Evolutionary conservation across 164 flowering plant species (phyloP).

Genomic region (Nymphaea colorata): DNA sequence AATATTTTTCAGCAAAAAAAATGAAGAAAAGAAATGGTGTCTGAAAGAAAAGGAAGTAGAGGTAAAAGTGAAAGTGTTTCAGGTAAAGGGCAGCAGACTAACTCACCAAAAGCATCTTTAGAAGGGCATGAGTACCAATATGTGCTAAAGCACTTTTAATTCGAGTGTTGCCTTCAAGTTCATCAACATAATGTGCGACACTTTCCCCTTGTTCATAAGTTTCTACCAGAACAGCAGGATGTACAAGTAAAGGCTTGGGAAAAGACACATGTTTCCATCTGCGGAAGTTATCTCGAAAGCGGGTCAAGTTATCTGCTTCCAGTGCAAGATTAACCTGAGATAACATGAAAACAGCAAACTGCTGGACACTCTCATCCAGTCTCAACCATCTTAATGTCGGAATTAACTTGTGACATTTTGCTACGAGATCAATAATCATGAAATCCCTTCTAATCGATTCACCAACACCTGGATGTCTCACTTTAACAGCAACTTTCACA

Average conservation of each 20-base stretch:
- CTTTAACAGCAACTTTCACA: conserved; percentile 70
- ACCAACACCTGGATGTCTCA: conserved; percentile 87
- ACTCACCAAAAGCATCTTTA: conserved; percentile 85
- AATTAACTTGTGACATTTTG: conserved; percentile 44
- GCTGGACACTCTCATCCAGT: conserved; percentile 82
- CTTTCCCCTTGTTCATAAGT: conserved; percentile 77
- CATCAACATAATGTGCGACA: conserved; percentile 68
- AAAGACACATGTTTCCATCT: conserved; percentile 83
- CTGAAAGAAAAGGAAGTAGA: too few species aligned
- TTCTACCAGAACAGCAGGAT: conserved; percentile 88
- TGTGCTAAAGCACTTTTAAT: conserved; percentile 70
- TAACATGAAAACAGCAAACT: conserved; percentile 90
- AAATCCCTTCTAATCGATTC: conserved; percentile 81
- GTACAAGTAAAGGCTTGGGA: conserved; percentile 77
- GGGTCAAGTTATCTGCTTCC: conserved; percentile 85
- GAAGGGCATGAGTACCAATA: conserved; percentile 82
- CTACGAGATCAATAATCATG: conserved; percentile 51
- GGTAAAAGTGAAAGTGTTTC: too few species aligned
- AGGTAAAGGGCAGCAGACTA: neutral
- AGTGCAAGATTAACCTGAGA: conserved; percentile 93
- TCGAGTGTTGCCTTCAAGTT: conserved; percentile 44
- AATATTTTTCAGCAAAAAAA: too few species aligned
- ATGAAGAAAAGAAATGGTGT: too few species aligned
- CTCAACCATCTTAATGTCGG: conserved; percentile 76
- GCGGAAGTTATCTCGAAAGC: conserved; percentile 77